phyloP scores from a whole-genome alignment of 108 stramenopile species.

The Ochromonas danica region DNA sequence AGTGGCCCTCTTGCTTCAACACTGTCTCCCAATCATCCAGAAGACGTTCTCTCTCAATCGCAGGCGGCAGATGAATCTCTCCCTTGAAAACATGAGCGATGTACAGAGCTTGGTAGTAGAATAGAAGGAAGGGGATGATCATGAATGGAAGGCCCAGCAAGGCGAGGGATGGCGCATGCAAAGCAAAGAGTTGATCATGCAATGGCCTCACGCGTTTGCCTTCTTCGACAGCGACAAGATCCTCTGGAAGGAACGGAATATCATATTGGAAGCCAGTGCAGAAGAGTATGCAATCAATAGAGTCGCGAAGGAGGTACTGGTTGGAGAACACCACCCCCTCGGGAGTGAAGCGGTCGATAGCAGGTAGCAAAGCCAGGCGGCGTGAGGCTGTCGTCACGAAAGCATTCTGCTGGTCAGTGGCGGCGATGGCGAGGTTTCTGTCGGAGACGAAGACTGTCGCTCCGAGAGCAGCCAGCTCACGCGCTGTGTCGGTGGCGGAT shows the following conservation, averaged over 20 bases:
- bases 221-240: too few species aligned
- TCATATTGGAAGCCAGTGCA: not conserved
- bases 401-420: not conserved
- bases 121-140: not conserved
- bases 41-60: not conserved
- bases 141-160: not conserved
- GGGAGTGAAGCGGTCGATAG: not conserved
- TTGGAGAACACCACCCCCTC: not conserved
- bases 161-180: not conserved
- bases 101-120: not conserved
- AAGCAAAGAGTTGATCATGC: not conserved
- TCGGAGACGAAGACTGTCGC: not conserved
- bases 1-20: not conserved
- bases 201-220: not conserved
- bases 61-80: not conserved
- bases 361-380: not conserved
- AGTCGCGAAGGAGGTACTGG: not conserved
- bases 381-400: too few species aligned
- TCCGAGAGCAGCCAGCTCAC: not conserved
- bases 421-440: not conserved
- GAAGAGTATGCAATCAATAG: not conserved
- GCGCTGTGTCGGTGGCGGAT: not conserved
- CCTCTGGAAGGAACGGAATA: not conserved
- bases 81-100: not conserved
- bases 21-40: not conserved